phyloP scores from a whole-genome alignment of 2,329 filamentous ascomycete genomes.

The Myotisia sp. region DNA sequence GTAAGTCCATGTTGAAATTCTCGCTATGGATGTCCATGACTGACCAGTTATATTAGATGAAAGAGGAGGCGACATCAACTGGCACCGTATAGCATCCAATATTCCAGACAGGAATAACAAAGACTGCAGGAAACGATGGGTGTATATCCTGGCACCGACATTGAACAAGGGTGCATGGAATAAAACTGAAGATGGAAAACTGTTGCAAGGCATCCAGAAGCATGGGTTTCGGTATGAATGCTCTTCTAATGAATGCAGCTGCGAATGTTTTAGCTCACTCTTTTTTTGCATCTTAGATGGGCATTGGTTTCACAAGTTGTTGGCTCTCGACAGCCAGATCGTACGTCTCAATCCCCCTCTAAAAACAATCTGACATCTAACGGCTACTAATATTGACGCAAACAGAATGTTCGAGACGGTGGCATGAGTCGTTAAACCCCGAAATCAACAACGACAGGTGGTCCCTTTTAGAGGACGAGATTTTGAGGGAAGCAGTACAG shows the following conservation, averaged over 20 bases:
- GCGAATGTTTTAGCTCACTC: neutral
- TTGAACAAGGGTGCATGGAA: slow-evolving; percentile 6
- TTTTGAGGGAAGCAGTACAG: slow-evolving; percentile 3
- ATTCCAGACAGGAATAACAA: slow-evolving; percentile 5
- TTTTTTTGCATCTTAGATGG: neutral
- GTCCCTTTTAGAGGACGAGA: slow-evolving; percentile 6
- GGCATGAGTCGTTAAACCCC: slow-evolving; percentile 5
- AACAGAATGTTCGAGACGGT: slow-evolving; percentile 4
- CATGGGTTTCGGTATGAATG: slow-evolving; percentile 5
- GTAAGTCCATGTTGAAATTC: slow-evolving; percentile 1
- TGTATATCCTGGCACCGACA: slow-evolving; percentile 4
- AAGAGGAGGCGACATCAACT: slow-evolving; percentile 6
- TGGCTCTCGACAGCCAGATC: slow-evolving; percentile 5
- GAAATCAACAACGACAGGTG: slow-evolving; percentile 6
- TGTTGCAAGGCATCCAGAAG: slow-evolving; percentile 5
- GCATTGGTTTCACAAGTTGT: slow-evolving; percentile 6
- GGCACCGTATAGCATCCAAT: slow-evolving; percentile 6
- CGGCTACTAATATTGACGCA: neutral
- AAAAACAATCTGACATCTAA: neutral
- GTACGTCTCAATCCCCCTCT: neutral
- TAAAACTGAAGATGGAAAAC: slow-evolving; percentile 5
- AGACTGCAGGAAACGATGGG: slow-evolving; percentile 6
- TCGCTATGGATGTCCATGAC: no score
- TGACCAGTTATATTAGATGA: no score
- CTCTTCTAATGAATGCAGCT: neutral